Evolutionary conservation across 306 rosid genomes (phyloP).

Genomic region (Cucumis cinereus): DNA sequence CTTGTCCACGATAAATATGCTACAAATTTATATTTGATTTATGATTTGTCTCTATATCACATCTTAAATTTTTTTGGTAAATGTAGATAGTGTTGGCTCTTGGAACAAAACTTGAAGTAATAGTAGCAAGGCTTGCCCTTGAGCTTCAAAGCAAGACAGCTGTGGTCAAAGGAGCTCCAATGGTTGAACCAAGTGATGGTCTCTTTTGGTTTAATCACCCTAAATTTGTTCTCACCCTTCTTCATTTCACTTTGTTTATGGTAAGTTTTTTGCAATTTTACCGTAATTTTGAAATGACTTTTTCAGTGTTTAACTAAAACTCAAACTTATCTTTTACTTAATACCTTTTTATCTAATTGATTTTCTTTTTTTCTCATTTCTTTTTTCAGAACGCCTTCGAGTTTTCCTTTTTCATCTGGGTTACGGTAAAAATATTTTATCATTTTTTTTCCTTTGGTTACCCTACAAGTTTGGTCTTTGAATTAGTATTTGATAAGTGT

Average conservation of each 20-base stretch:
- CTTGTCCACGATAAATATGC: too few relatives aligned
- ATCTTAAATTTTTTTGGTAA: neutral
- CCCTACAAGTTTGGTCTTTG: neutral
- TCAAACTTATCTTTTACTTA: too few relatives aligned
- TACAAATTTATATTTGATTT: too few relatives aligned
- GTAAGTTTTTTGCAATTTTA: constrained; percentile 8
- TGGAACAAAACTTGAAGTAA: constrained; percentile 43
- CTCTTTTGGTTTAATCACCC: constrained; percentile 52
- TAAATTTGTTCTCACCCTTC: constrained; percentile 25
- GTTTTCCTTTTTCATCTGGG: constrained; percentile 46
- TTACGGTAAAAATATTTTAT: constrained; percentile 44
- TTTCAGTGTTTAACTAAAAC: too few relatives aligned
- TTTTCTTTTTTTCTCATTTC: neutral
- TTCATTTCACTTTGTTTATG: constrained; percentile 42
- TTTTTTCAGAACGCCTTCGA: constrained; percentile 45
- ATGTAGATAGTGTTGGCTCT: constrained; percentile 32
- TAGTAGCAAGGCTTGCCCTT: constrained; percentile 42
- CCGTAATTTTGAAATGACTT: too few relatives aligned
- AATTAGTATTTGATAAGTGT: too few relatives aligned
- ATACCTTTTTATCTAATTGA: neutral
- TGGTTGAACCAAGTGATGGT: constrained; percentile 40
- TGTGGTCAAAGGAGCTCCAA: constrained; percentile 38
- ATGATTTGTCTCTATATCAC: too few relatives aligned
- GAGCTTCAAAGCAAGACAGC: constrained; percentile 14
- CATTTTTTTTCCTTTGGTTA: neutral